Percentiles rank a stretch among this genome's conserved stretches.
These are phyloP conservation scores for Trametes coccinea DNA, from an alignment of 768 basidiomycete genomes.

Conservation along the genomic window DNA sequence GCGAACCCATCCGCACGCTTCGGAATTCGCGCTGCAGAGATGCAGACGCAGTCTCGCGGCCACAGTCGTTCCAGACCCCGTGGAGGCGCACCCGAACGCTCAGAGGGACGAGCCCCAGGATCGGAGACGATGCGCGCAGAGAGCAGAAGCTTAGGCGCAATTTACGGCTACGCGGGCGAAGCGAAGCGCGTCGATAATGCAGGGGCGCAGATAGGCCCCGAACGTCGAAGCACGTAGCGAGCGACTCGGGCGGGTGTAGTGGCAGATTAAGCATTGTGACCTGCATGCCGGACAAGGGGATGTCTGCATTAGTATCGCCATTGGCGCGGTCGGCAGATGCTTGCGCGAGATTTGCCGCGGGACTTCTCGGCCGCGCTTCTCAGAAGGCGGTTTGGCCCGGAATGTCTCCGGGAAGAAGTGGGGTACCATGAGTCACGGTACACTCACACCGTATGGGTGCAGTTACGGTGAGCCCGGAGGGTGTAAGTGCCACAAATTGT, in stretches of 20 bases:
- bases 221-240: too few relatives aligned
- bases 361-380: not conserved
- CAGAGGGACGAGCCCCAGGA: not conserved
- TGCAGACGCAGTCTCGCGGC: not conserved
- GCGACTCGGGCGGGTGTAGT: too few relatives aligned
- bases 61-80: not conserved
- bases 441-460: not conserved
- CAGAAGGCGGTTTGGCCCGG: not conserved
- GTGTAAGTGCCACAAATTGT: not conserved
- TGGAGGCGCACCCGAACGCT: not conserved
- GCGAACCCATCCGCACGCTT: not conserved
- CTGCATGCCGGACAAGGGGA: not conserved
- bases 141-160: not conserved
- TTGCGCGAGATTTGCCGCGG: not conserved
- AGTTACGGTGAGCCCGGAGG: not conserved
- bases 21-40: not conserved
- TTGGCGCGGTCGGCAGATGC: not conserved
- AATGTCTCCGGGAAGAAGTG: constrained; percentile 1
- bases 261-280: not conserved
- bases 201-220: not conserved
- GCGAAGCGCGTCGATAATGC: not conserved
- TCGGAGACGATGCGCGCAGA: not conserved
- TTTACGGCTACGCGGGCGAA: not conserved
- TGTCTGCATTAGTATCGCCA: not conserved
- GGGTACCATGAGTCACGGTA: not conserved